Evolutionary conservation across 345 rosid genomes (phyloP).

Genomic region (Salix dunnii): DNA sequence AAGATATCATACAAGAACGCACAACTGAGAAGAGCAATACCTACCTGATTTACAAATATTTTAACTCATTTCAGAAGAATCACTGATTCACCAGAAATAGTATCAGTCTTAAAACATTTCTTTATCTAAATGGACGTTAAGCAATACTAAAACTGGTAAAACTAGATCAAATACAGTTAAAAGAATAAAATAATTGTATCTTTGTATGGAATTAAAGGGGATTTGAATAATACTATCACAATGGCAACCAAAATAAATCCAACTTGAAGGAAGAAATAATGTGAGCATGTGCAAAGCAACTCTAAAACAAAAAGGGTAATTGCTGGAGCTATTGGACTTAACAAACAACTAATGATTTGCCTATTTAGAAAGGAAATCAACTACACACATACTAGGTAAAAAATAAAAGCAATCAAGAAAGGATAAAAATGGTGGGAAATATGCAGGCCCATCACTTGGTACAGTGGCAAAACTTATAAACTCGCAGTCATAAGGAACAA

Average conservation of each 20-base stretch:
- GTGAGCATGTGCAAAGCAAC: not conserved
- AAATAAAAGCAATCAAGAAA: not conserved
- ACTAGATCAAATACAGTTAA: not conserved
- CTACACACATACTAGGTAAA: not conserved
- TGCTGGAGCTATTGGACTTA: not conserved
- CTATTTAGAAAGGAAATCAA: not conserved
- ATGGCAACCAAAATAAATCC: not conserved
- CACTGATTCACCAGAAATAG: not conserved
- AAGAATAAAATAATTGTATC: not conserved
- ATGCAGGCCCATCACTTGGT: not conserved
- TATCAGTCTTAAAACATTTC: not conserved
- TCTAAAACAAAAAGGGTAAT: not conserved
- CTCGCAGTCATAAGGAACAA: not conserved
- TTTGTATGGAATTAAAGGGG: not conserved
- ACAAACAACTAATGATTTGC: not conserved
- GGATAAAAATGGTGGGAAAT: not conserved
- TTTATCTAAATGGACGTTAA: not conserved
- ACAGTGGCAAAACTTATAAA: not conserved
- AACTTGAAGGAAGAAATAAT: not conserved
- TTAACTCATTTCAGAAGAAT: constrained; percentile 12
- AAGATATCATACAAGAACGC: constrained; percentile 96
- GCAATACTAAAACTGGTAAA: not conserved
- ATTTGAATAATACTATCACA: not conserved
- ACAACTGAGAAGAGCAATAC: constrained; percentile 92
- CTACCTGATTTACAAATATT: constrained; percentile 55